These are phyloP conservation scores for Fraxinus xanthoxyloides DNA, from an alignment of 305 asterid species.

Conservation along the genomic window DNA sequence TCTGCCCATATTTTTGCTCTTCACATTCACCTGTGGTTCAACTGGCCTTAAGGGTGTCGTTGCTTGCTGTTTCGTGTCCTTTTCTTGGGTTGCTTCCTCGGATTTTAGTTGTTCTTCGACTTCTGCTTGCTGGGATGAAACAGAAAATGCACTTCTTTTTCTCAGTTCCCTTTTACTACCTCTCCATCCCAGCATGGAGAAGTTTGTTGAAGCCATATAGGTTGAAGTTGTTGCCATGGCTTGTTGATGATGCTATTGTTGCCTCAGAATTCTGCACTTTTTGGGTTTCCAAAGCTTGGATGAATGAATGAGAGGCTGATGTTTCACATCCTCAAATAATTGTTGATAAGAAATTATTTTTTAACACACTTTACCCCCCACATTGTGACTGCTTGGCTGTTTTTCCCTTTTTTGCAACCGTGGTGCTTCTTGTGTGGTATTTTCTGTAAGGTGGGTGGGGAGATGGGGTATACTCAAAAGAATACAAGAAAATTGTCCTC, in stretches of 20 bases:
- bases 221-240: conserved; percentile 69
- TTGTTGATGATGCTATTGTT: not conserved
- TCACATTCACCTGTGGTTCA: conserved; percentile 54
- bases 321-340: conserved; percentile 25
- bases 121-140: conserved; percentile 59
- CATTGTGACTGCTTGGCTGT: not conserved
- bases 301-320: conserved; percentile 13
- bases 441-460: not conserved
- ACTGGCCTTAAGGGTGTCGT: conserved; percentile 54
- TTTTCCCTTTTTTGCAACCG: not conserved
- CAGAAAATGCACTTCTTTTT: conserved; percentile 28
- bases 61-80: conserved; percentile 18
- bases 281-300: conserved; percentile 10
- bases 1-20: conserved; percentile 65
- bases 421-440: not conserved
- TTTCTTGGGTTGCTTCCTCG: conserved; percentile 24
- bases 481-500: not conserved
- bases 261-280: not conserved
- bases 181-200: conserved; percentile 52
- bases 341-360: conserved; percentile 30
- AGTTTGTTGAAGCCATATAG: conserved; percentile 45
- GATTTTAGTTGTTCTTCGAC: conserved; percentile 35
- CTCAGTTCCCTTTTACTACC: conserved; percentile 25
- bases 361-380: not conserved
- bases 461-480: not conserved